Evolutionary conservation across 2,329 filamentous ascomycete genomes (phyloP), one percentile per base, ranked within the genome.

Genomic region (Colletotrichum chlorophyti): DNA sequence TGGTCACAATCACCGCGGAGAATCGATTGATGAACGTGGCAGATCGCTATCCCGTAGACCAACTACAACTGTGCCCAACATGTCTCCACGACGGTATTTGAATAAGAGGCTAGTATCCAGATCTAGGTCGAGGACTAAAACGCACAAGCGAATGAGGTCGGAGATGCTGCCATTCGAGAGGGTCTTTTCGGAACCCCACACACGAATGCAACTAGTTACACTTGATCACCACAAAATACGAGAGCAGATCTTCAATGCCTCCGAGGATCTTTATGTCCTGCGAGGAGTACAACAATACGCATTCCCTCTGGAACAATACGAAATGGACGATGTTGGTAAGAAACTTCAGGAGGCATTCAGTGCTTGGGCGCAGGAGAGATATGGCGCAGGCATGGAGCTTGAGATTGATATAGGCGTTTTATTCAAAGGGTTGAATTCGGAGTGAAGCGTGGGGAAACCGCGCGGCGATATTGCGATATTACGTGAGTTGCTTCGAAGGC

Each of bases 361-460:
- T 10, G n/a, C 17, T 15, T 62, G 60, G 60, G 52, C 31, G 23
- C 27, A 19, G 17, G 14, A 40, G 19, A 26, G 42, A 19, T 40
- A 52, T 26, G 52, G 42, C 14, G 34, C 38, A 3, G 47, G 49
- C 21, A 14, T 43, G 37, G 52, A 58, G 34, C 29, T 62, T 7
- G 47, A 58, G 29, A 43, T 61, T 12, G 60, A 65, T 17, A 42
- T 70, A 26, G 42, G 35, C 17, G 38, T 45, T 24, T n/a, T 48
- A 12, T 23, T 53, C 3, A 26, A 34, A 19, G 46, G 34, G 15
- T 38, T 17, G 9, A 21, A 59, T n/a, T n/a, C 24, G 31, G 32
- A 19, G 27, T 26, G 35, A 40, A 35, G 19, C n/a, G 14, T 17
- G 26, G 24, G 34, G 40, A 29, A 12, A 31, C 14, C 8, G 42